Evolutionary conservation across 73 alveolate genomes (phyloP).

Genomic region (Tetrahymena thermophila): DNA sequence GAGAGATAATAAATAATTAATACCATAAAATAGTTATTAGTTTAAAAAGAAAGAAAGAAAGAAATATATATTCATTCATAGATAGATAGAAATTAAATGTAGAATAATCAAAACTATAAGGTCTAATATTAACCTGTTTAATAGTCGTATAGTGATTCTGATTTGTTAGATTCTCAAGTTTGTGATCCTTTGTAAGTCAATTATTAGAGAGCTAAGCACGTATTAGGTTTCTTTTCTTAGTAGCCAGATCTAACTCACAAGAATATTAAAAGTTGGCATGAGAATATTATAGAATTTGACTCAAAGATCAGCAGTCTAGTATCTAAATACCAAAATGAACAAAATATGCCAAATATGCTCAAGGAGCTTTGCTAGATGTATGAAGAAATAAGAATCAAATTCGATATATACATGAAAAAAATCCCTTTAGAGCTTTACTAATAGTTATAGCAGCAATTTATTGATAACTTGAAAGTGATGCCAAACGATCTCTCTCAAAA

Average conservation of each 20-base stretch:
- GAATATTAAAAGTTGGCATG: neutral
- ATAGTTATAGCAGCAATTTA: neutral
- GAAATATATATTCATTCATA: too few species aligned
- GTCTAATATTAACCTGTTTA: neutral
- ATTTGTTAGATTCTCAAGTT: neutral
- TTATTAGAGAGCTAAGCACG: neutral
- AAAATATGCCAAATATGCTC: neutral
- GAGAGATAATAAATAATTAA: too few species aligned
- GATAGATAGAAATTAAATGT: neutral
- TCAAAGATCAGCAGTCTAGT: neutral
- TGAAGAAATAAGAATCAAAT: neutral
- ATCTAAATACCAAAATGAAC: neutral
- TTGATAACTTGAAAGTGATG: neutral
- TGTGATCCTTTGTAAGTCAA: neutral
- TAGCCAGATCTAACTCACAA: neutral
- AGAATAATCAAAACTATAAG: neutral
- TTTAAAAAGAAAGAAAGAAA: too few species aligned
- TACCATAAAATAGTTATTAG: too few species aligned
- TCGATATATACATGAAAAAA: neutral
- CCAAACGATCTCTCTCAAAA: neutral
- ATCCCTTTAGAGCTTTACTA: neutral
- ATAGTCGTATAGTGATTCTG: neutral
- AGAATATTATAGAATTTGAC: neutral
- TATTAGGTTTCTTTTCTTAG: neutral
- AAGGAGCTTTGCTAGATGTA: neutral